Conservation (phyloP, 2,329 filamentous ascomycete genomes). For the Plenodomus lindquistii region DNA sequence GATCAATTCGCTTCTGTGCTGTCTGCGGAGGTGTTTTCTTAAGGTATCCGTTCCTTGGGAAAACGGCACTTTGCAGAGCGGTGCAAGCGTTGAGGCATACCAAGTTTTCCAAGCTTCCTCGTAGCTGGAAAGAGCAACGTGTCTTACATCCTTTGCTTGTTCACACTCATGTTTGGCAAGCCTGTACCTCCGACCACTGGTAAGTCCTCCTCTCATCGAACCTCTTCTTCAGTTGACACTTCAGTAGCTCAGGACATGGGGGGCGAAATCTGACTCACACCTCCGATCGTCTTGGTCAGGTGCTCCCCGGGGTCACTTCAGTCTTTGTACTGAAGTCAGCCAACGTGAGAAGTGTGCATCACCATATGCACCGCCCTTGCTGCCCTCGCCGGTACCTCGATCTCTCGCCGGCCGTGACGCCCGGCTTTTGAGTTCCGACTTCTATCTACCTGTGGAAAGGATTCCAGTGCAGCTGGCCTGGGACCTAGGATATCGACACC, state of each 20-base stretch:
- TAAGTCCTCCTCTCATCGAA: neutral
- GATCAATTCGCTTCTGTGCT: neutral
- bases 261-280: neutral
- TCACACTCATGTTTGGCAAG: neutral
- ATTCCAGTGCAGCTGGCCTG: too few species aligned
- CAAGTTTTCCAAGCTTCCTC: neutral
- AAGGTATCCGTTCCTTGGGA: neutral
- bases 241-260: neutral
- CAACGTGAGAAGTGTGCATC: neutral
- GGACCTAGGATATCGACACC: neutral
- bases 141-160: neutral
- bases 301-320: neutral
- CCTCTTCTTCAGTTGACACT: neutral
- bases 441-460: too few species aligned
- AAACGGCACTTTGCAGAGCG: neutral
- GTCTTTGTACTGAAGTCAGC: neutral
- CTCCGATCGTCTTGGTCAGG: neutral
- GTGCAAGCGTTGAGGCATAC: neutral
- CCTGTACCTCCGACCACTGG: neutral
- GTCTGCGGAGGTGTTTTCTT: neutral
- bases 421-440: neutral
- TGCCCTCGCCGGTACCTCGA: neutral
- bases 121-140: neutral
- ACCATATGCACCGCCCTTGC: neutral
- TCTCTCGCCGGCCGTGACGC: neutral